Percentiles rank a stretch among this genome's conserved stretches.
phyloP scores from a whole-genome alignment of 2,329 filamentous ascomycete genomes.

The Colletotrichum tanaceti region DNA sequence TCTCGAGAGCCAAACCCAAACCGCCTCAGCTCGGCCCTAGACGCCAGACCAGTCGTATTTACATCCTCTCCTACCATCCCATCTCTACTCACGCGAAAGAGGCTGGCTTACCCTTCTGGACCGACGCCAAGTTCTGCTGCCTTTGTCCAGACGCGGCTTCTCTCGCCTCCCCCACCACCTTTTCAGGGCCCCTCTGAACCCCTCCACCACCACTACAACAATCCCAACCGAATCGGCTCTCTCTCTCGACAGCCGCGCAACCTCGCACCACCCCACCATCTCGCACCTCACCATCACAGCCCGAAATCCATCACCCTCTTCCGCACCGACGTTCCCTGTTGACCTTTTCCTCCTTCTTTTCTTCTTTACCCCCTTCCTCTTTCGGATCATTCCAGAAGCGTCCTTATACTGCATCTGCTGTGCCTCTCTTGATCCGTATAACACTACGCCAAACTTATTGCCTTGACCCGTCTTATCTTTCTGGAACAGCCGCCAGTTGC shows the following conservation, averaged over 20 bases:
- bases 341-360: slow-evolving; percentile 6
- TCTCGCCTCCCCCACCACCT: slow-evolving; percentile 26
- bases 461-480: slow-evolving; percentile 8
- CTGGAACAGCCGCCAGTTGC: slow-evolving; percentile 8
- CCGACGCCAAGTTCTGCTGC: slow-evolving; percentile 22
- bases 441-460: slow-evolving; percentile 6
- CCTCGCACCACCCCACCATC: slow-evolving; percentile 38
- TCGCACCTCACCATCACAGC: slow-evolving; percentile 20
- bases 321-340: slow-evolving; percentile 32
- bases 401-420: slow-evolving; percentile 20
- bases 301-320: slow-evolving; percentile 33
- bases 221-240: slow-evolving; percentile 41
- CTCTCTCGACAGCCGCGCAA: slow-evolving; percentile 40
- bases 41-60: slow-evolving; percentile 2
- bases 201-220: slow-evolving; percentile 37
- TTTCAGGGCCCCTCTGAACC: slow-evolving; percentile 34
- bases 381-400: slow-evolving; percentile 8
- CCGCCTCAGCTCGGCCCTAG: slow-evolving; percentile 13
- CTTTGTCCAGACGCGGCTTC: slow-evolving; percentile 30
- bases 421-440: slow-evolving; percentile 25
- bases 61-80: slow-evolving; percentile 1
- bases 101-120: slow-evolving; percentile 24
- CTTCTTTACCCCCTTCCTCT: not conserved
- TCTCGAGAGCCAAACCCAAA: slow-evolving; percentile 9
- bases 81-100: slow-evolving; percentile 13